Conservation (phyloP, 345 rosid species). For the Rhodamnia argentea region DNA sequence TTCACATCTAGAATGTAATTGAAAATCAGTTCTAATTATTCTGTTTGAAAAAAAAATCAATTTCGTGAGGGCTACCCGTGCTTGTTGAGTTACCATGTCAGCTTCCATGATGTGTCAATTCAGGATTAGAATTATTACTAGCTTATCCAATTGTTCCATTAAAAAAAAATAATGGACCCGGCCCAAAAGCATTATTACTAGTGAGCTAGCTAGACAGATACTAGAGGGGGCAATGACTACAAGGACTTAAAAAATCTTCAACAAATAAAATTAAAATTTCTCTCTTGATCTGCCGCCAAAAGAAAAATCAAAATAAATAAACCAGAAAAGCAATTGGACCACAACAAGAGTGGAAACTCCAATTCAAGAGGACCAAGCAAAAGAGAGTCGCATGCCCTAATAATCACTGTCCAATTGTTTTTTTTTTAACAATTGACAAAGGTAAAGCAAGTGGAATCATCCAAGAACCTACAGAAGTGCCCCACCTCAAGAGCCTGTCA, state of each 20-base stretch:
- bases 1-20: not conserved
- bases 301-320: not conserved
- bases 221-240: not conserved
- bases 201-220: not conserved
- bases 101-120: not conserved
- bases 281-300: not conserved
- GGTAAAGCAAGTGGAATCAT: not conserved
- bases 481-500: not conserved
- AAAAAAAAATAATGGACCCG: not conserved
- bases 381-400: not conserved
- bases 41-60: not conserved
- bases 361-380: not conserved
- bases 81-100: not conserved
- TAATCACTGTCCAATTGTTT: not conserved
- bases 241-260: not conserved
- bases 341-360: not conserved
- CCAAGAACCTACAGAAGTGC: not conserved
- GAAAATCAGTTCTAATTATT: not conserved
- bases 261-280: not conserved
- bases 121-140: not conserved
- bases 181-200: not conserved
- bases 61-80: not conserved
- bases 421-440: not conserved
- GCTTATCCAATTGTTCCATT: not conserved
- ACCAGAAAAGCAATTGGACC: not conserved